Evolutionary conservation across 2,329 filamentous ascomycete genomes (phyloP), one percentile per base, ranked within the genome.

Genomic region (Lanzia echinophila): DNA sequence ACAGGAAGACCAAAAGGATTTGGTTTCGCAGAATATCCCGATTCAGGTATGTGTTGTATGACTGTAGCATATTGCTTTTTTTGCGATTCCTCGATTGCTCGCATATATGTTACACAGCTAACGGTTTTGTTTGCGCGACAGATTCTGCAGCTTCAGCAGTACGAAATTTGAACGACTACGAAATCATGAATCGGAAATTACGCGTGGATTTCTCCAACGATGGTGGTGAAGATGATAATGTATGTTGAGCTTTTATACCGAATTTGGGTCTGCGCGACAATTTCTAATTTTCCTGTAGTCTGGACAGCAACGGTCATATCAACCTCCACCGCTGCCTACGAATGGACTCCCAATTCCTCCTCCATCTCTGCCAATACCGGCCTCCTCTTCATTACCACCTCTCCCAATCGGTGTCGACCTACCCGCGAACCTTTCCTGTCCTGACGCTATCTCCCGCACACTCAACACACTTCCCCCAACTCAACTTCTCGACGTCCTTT

Each of bases 191-290:
- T 53, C 83, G 94, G 65, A 95, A 95, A 71, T 79, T 99, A 59
- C 83, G 91, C 57, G 94, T 99, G 53, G 94, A 97, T 71, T 99
- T 95, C 72, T 94, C 89, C 56, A 95, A 96, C 70, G 92, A 96
- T 69, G 86, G 83, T 43, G 79, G 80, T 58, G 84, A 85, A 57
- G 83, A 87, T 54, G 82, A 75, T 54, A 78, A 58, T 71, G 56
- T 59, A 53, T 50, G 58, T 36, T 36, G 34, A 31, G 24, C 38
- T 44, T 44, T 19, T 28, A 31, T 28, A 20, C 20, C 11, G 19
- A n/a, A 20, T 31, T n/a, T 12, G 20, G 20, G 13, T 20, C n/a
- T 42, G 53, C 38, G 31, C 17, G 41, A 15, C 6, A 3, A 33
- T 11, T 42, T 17, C 44, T 53, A 53, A 53, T 34, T 19, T 22